These are phyloP conservation scores for Chrysophaeum taylorii DNA, from an alignment of 352 stramenopile genomes.

Conservation along the genomic window DNA sequence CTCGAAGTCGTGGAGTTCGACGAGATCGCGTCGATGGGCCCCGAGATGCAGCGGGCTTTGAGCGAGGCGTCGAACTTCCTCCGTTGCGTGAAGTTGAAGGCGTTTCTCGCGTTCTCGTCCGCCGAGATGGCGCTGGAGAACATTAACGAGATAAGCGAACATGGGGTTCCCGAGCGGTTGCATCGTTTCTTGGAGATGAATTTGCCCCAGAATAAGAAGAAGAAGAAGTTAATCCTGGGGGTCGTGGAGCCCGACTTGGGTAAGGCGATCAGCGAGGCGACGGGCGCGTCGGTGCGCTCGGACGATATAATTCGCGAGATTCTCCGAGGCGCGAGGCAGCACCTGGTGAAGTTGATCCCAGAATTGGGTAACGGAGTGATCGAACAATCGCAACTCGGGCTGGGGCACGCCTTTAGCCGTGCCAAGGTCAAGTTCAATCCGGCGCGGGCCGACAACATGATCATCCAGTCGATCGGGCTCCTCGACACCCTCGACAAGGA, in stretches of 20 bases:
- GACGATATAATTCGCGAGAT: constrained; percentile 95
- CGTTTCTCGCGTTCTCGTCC: constrained; percentile 96
- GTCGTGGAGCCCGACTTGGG: constrained; percentile 81
- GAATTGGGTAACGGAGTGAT: constrained; percentile 86
- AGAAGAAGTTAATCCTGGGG: constrained; percentile 54
- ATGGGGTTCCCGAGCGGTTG: constrained; percentile 42
- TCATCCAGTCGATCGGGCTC: constrained; percentile 98
- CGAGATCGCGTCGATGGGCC: constrained; percentile 53
- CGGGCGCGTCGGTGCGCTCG: constrained; percentile 82
- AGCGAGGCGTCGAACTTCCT: constrained; percentile 85
- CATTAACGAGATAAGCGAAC: constrained; percentile 90
- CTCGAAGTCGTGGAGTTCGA: constrained; percentile 96
- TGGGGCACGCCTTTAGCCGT: constrained; percentile 97
- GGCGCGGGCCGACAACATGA: constrained; percentile 99
- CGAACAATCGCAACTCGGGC: constrained; percentile 94
- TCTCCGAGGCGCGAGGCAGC: constrained; percentile 83
- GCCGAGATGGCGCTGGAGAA: constrained; percentile 97
- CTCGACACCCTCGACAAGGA: constrained; percentile 99
- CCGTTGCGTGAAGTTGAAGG: constrained; percentile 95
- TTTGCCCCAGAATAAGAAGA: constrained; percentile 87
- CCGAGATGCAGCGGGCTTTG: constrained; percentile 74
- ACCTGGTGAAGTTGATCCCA: constrained; percentile 96
- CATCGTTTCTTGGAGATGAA: constrained; percentile 99
- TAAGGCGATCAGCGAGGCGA: constrained; percentile 85
- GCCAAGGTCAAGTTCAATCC: constrained; percentile 99